phyloP scores from a whole-genome alignment of 371 early-diverging fungal species.

The Mortierella sp. region DNA sequence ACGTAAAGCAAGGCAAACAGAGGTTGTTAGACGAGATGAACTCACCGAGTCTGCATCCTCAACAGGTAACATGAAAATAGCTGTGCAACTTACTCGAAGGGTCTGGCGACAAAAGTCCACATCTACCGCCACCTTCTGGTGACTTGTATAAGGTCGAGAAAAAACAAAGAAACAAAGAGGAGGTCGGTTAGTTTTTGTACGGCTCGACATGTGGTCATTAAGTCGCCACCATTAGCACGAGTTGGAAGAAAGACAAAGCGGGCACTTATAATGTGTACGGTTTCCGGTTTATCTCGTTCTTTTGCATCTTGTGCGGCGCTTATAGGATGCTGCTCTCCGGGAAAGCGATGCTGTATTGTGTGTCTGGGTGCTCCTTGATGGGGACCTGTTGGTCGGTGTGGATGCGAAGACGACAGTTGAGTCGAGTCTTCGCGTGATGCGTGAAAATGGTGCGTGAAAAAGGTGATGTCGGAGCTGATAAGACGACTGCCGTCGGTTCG shows the following conservation, averaged over 20 bases:
- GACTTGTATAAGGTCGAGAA: slow-evolving; percentile 45
- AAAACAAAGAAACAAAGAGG: not conserved
- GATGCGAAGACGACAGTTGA: not conserved
- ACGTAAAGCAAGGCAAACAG: not conserved
- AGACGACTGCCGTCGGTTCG: not conserved
- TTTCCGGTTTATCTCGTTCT: slow-evolving; percentile 35
- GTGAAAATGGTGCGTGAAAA: no score
- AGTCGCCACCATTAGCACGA: not conserved
- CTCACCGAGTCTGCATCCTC: not conserved
- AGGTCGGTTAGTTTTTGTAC: slow-evolving; percentile 12
- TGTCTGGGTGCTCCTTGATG: not conserved
- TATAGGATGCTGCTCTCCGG: not conserved
- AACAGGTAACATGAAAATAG: not conserved
- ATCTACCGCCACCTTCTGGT: slow-evolving; percentile 67
- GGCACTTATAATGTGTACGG: slow-evolving; percentile 55
- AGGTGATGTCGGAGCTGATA: not conserved
- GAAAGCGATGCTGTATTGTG: not conserved
- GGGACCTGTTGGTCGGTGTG: not conserved
- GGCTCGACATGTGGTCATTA: no score
- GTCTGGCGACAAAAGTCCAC: slow-evolving; percentile 61
- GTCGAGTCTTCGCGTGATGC: not conserved
- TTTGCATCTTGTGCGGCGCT: slow-evolving; percentile 33
- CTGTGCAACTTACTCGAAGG: slow-evolving; percentile 36
- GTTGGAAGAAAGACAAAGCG: not conserved
- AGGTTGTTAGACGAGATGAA: not conserved